Conservation (phyloP, 2,329 filamentous ascomycete species). For the Penicillium decumbens region DNA sequence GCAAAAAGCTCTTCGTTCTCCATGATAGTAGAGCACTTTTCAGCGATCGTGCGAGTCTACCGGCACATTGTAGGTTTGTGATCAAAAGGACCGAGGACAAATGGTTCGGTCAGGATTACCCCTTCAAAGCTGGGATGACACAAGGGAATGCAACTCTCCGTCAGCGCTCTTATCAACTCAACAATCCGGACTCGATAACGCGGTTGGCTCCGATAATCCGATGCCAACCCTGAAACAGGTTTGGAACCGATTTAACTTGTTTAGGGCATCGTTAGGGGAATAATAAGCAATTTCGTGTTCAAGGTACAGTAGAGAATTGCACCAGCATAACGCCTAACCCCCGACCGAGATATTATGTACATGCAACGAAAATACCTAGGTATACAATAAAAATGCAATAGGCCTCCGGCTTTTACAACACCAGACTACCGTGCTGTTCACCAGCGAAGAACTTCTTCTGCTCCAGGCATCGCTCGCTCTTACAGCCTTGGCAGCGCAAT, state of each 20-base stretch:
- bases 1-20: constrained; percentile 34
- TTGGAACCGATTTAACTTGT: background rate
- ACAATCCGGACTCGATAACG: constrained; percentile 2
- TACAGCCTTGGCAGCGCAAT: constrained; percentile 87
- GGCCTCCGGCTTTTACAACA: constrained; percentile 16
- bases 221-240: background rate
- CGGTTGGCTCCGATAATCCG: constrained; percentile 2
- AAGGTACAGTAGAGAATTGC: background rate
- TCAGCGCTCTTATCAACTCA: constrained; percentile 8
- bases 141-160: constrained; percentile 1
- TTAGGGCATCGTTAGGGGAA: background rate
- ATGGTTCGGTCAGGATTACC: constrained; percentile 11
- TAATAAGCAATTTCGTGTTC: background rate
- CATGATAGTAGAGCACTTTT: constrained; percentile 19
- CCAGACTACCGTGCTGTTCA: constrained; percentile 32
- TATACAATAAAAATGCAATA: constrained; percentile 3
- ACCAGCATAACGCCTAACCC: background rate
- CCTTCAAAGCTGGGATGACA: constrained; percentile 5
- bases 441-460: constrained; percentile 61
- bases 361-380: background rate
- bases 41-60: background rate
- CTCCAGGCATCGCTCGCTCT: constrained; percentile 79
- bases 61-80: constrained; percentile 28
- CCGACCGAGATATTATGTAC: constrained; percentile 1
- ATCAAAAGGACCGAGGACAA: constrained; percentile 20